These are phyloP conservation scores for Bipolaris sorokiniana DNA, from an alignment of 2,329 filamentous ascomycete species.

Conservation along the genomic window DNA sequence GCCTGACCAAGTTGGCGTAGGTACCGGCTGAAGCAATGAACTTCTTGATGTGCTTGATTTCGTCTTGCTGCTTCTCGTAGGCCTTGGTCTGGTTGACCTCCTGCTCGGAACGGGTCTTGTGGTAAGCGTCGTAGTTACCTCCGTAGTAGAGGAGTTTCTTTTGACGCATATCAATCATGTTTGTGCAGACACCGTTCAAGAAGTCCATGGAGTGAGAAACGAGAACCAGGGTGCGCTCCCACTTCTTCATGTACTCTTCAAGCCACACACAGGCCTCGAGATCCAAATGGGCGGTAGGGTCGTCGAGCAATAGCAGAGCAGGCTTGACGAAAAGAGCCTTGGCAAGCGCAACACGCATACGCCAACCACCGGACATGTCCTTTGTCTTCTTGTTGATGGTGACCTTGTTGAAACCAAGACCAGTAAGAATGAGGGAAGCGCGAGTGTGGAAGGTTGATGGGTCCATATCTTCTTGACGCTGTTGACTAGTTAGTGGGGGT, in stretches of 20 bases:
- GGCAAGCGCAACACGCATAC: slow-evolving; percentile 97
- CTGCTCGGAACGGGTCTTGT: slow-evolving; percentile 92
- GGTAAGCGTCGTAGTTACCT: slow-evolving; percentile 98
- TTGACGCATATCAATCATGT: slow-evolving; percentile 97
- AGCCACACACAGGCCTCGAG: slow-evolving; percentile 99
- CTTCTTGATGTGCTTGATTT: slow-evolving; percentile 99
- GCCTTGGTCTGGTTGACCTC: slow-evolving; percentile 99
- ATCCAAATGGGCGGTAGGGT: slow-evolving; percentile 98
- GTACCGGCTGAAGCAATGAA: slow-evolving; percentile 99
- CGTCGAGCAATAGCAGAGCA: slow-evolving; percentile 91
- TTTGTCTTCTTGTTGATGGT: slow-evolving; percentile 99
- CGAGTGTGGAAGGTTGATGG: slow-evolving; percentile 95
- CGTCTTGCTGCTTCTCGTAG: slow-evolving; percentile 98
- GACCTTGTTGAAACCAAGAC: slow-evolving; percentile 98
- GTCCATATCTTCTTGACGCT: slow-evolving; percentile 99
- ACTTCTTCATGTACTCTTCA: slow-evolving; percentile 99
- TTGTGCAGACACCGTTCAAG: slow-evolving; percentile 97
- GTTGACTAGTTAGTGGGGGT: slow-evolving; percentile 15
- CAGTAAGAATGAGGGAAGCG: slow-evolving; percentile 93
- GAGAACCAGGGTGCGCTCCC: slow-evolving; percentile 94
- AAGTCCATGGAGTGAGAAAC: slow-evolving; percentile 99
- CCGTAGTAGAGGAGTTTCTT: slow-evolving; percentile 95
- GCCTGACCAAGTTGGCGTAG: slow-evolving; percentile 97
- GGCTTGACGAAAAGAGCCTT: slow-evolving; percentile 99
- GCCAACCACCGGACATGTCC: slow-evolving; percentile 99